phyloP scores from a whole-genome alignment of 2,329 filamentous ascomycete species.

The Colletotrichum sp. region DNA sequence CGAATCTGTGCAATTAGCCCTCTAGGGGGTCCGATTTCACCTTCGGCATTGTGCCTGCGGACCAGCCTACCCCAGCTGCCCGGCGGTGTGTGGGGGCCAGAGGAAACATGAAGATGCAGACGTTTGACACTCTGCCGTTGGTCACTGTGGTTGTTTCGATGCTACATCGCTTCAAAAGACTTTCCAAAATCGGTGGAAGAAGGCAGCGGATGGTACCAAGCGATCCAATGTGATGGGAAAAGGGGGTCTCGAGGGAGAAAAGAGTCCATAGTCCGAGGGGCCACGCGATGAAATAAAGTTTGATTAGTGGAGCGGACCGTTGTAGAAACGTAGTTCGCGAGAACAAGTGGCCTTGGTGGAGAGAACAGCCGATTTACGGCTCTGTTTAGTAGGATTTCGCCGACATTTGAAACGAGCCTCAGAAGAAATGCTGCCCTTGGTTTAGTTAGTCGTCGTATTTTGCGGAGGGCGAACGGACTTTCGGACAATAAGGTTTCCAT shows the following conservation, averaged over 20 bases:
- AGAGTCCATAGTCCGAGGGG: not conserved
- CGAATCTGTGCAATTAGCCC: not conserved
- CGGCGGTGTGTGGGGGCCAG: not conserved
- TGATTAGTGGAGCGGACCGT: not conserved
- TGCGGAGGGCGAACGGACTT: not conserved
- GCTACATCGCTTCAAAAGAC: not conserved
- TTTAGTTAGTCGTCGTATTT: not conserved
- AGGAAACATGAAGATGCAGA: not conserved
- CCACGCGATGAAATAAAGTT: conserved; percentile 1
- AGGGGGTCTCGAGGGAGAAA: not conserved
- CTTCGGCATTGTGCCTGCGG: conserved; percentile 1
- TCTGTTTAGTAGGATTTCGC: not conserved
- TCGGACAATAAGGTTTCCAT: not conserved
- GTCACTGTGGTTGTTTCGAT: not conserved
- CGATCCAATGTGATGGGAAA: not conserved
- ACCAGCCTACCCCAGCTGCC: not conserved
- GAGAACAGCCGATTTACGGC: not conserved
- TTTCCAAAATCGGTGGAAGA: not conserved
- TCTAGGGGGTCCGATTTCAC: not conserved
- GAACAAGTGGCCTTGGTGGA: not conserved
- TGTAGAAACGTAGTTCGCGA: not conserved
- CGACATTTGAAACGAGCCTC: not conserved
- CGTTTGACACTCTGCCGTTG: not conserved
- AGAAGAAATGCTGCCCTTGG: not conserved
- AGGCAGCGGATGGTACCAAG: not conserved